Percentiles rank a stretch among this genome's conserved stretches.
phyloP scores from a whole-genome alignment of 2,329 filamentous ascomycete species.

The Pseudofabraea citricarpa region DNA sequence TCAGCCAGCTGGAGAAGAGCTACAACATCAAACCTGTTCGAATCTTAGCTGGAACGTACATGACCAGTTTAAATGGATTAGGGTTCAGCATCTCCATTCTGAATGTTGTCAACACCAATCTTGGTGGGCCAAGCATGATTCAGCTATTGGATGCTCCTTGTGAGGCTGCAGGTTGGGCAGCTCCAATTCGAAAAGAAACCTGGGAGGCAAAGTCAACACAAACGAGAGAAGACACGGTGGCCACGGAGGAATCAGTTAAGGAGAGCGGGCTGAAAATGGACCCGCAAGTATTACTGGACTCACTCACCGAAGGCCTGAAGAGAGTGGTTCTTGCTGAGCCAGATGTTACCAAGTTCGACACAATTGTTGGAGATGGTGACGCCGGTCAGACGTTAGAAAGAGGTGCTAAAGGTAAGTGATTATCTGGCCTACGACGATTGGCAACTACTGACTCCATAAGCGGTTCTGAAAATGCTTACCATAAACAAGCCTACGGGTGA shows the following conservation, averaged over 20 bases:
- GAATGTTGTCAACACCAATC: constrained; percentile 50
- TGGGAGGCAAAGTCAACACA: constrained; percentile 46
- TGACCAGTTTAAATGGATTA: constrained; percentile 67
- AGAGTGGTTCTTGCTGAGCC: constrained; percentile 59
- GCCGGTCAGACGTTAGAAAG: constrained; percentile 66
- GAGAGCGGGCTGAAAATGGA: constrained; percentile 26
- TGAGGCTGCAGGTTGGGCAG: constrained; percentile 63
- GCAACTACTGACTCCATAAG: constrained; percentile 25
- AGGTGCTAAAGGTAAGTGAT: constrained; percentile 50
- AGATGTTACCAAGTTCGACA: constrained; percentile 63
- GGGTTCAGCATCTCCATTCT: constrained; percentile 68
- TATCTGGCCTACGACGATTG: background rate
- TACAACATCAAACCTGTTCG: constrained; percentile 58
- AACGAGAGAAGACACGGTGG: constrained; percentile 20
- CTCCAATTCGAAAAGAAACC: constrained; percentile 51
- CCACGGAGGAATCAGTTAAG: constrained; percentile 26
- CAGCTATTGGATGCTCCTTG: constrained; percentile 64
- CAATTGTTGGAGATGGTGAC: constrained; percentile 68
- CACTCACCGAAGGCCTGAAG: constrained; percentile 49
- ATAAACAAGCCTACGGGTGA: constrained; percentile 46
- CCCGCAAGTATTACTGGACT: constrained; percentile 39
- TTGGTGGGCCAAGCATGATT: constrained; percentile 45
- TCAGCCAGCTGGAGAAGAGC: constrained; percentile 51
- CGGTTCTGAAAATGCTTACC: constrained; percentile 38
- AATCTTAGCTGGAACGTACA: constrained; percentile 62